These are phyloP conservation scores for Penicillium fimorum DNA, from an alignment of 495 filamentous ascomycete species.

Conservation along the genomic window DNA sequence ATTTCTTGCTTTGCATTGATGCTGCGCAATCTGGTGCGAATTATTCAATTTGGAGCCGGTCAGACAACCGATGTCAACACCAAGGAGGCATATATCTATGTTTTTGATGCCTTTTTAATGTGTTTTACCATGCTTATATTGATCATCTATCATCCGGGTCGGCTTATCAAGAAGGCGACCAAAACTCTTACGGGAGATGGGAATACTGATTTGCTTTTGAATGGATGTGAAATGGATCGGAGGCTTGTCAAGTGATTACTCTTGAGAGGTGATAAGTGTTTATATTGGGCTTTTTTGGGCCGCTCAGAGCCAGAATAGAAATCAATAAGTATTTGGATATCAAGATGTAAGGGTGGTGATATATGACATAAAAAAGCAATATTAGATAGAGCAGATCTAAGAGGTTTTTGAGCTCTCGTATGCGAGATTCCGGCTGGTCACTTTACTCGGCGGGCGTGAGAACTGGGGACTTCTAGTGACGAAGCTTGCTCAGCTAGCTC, in stretches of 20 bases:
- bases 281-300: background rate
- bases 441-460: too few relatives aligned
- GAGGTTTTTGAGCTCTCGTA: too few relatives aligned
- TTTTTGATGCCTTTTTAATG: constrained; percentile 41
- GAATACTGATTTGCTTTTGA: constrained; percentile 21
- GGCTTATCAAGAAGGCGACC: constrained; percentile 27
- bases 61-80: constrained; percentile 23
- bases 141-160: constrained; percentile 35
- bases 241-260: background rate
- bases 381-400: too few relatives aligned
- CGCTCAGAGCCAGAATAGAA: background rate
- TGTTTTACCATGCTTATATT: constrained; percentile 25
- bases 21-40: constrained; percentile 41
- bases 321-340: too few relatives aligned
- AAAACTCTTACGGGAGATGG: constrained; percentile 12
- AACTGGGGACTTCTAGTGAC: too few relatives aligned
- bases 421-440: too few relatives aligned
- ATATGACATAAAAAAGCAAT: too few relatives aligned
- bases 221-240: constrained; percentile 11
- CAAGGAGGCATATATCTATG: constrained; percentile 40
- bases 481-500: too few relatives aligned
- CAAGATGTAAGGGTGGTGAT: background rate
- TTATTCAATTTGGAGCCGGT: constrained; percentile 39
- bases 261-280: background rate
- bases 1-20: constrained; percentile 37